Evolutionary conservation across 2,329 filamentous ascomycete species (phyloP).

Genomic region (Hysterium pulicare): DNA sequence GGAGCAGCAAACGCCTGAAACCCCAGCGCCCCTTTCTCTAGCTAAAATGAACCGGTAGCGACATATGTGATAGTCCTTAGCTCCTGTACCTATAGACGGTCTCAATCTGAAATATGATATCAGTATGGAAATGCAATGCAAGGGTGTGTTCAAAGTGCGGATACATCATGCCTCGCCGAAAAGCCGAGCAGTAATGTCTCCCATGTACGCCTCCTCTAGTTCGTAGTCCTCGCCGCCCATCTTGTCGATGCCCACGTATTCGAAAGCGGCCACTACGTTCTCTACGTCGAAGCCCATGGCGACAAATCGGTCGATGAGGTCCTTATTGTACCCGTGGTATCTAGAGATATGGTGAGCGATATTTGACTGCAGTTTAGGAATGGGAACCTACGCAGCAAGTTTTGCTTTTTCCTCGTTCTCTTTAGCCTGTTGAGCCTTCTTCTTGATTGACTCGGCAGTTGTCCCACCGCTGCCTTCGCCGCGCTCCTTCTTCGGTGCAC

Average conservation of each 20-base stretch:
- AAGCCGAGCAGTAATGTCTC: conserved; percentile 80
- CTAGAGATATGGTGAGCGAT: conserved; percentile 46
- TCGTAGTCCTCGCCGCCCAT: conserved; percentile 77
- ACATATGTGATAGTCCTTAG: no score
- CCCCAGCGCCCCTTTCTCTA: no score
- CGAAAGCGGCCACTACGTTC: conserved; percentile 79
- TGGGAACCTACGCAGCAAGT: conserved; percentile 49
- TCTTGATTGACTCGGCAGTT: conserved; percentile 52
- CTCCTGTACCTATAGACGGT: no score
- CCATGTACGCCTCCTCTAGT: conserved; percentile 86
- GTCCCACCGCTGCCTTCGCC: conserved; percentile 53
- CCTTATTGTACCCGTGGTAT: conserved; percentile 83
- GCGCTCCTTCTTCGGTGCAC: conserved; percentile 61
- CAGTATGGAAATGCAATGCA: no score
- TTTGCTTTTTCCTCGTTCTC: conserved; percentile 58
- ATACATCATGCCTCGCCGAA: conserved; percentile 70
- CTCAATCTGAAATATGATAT: no score
- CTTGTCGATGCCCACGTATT: conserved; percentile 74
- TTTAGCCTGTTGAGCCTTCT: conserved; percentile 53
- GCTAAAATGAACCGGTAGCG: no score
- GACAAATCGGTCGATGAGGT: conserved; percentile 78
- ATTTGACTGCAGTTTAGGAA: no score
- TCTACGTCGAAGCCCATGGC: conserved; percentile 90
- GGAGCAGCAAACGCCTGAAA: no score
- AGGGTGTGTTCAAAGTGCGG: no score